Conservation (phyloP, 257 asterid genomes). For the Fraxinus excelsior region DNA sequence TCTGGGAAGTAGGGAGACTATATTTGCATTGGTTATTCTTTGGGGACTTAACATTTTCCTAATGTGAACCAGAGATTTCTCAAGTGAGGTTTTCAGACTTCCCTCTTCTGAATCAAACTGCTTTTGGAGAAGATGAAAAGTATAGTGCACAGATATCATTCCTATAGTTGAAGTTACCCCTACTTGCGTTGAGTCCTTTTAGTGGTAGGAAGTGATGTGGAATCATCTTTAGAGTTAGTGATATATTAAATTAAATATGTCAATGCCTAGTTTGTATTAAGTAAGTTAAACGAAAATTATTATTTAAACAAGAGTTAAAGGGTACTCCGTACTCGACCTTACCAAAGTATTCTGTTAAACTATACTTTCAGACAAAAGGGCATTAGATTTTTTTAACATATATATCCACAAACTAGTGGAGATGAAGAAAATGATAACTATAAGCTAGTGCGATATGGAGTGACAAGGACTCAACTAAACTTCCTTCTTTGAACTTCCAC, state of each 20-base stretch:
- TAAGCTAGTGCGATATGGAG: not conserved
- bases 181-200: not conserved
- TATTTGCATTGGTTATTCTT: conserved; percentile 33
- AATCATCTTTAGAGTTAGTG: conserved; percentile 9
- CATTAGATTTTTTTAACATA: too few species aligned
- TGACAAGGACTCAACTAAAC: not conserved
- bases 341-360: too few species aligned
- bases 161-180: conserved; percentile 22
- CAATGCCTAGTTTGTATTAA: not conserved
- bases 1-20: conserved; percentile 19
- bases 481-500: not conserved
- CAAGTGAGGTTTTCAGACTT: conserved; percentile 36
- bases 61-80: conserved; percentile 35
- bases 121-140: conserved; percentile 21
- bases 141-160: conserved; percentile 49
- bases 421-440: not conserved
- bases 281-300: not conserved
- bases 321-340: too few species aligned
- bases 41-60: conserved; percentile 39
- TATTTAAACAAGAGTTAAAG: not conserved
- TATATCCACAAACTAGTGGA: not conserved
- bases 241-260: conserved; percentile 5
- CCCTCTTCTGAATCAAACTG: conserved; percentile 33
- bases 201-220: conserved; percentile 9
- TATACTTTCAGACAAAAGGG: too few species aligned